A percentile compares a stretch with the other conserved stretches of the same genome.
phyloP scores from a whole-genome alignment of 2,329 filamentous ascomycete species.

The Magnaporthiopsis incrustans region DNA sequence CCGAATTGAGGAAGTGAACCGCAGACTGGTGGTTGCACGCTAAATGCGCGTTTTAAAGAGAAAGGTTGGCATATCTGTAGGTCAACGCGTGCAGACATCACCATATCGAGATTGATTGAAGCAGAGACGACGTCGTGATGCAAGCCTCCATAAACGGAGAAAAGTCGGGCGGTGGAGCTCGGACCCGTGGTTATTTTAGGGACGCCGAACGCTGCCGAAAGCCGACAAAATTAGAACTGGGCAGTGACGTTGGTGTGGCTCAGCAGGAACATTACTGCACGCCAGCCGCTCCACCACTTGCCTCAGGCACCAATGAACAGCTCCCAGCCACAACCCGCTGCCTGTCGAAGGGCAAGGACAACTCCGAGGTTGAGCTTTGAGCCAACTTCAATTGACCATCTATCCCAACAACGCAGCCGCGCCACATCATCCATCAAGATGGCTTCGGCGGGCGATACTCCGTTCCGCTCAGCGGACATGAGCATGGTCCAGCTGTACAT shows the following conservation, averaged over 20 bases:
- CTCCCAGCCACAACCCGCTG: background rate
- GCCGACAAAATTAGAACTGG: background rate
- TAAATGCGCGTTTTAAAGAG: no score
- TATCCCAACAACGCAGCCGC: conserved; percentile 9
- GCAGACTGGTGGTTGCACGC: no score
- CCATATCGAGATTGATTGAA: no score
- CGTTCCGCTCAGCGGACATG: conserved; percentile 99
- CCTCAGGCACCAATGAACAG: conserved; percentile 11
- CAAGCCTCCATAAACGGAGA: background rate
- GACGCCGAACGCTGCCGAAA: background rate
- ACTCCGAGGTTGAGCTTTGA: conserved; percentile 1
- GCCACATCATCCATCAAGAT: conserved; percentile 32
- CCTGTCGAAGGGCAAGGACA: conserved; percentile 4
- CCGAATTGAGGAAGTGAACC: background rate
- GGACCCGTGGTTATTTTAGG: conserved; percentile 3
- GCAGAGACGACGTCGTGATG: background rate
- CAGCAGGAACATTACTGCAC: background rate
- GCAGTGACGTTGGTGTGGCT: background rate
- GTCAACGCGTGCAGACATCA: no score
- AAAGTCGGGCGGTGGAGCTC: background rate
- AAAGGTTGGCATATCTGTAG: no score
- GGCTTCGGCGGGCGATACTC: conserved; percentile 72
- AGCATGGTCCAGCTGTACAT: conserved; percentile 99
- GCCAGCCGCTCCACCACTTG: conserved; percentile 4
- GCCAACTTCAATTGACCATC: background rate